Evolutionary conservation across 2,329 filamentous ascomycete genomes (phyloP), one percentile per base, ranked within the genome.

Genomic region (Colletotrichum caudatum): DNA sequence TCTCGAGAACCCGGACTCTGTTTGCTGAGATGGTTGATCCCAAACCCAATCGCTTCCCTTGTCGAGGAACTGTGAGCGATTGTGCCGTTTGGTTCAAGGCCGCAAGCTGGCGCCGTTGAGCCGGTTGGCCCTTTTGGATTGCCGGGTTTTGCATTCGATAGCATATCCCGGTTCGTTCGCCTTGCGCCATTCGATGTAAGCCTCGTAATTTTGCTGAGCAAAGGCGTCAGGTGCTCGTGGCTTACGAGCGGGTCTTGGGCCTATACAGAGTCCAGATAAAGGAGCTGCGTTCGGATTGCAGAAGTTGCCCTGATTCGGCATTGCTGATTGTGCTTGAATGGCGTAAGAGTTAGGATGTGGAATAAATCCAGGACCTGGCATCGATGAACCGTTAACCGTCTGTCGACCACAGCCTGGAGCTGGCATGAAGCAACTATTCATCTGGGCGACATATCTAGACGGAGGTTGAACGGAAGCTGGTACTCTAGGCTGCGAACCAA

Each of bases 111-210:
- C 3, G 29, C 46, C 20, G 18, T 54, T 64, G 39, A 51, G 12
- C 20, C 61, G 61, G 33, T 33, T n/a, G 16, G 61, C 68, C 50
- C 68, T 66, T 48, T 37, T 64, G 51, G 23, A 33, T 48, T 72
- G 63, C 26, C 83, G 78, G 33, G 78, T 77, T 72, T 84, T 84
- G 77, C 85, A 86, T 74, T 82, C 79, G 69, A 82, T 74, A 33
- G 85, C 84, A 74, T 86, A 86, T 2, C 83, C 84, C 7, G 84
- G 84, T 73, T 85, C 82, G 58, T 82, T 82, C 29, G 82, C 82
- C 73, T 86, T 86, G 67, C 84, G 82, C 81, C 82, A 85, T 75
- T 86, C 84, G 44, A 86, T 82, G 74, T 81, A 86, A 46, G 80
- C 82, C 76, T 86, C 84, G 75, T 86, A 86, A 69, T 80, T 78